Percentiles rank a stretch among this genome's conserved stretches.
Evolutionary conservation across 225 moss, liverwort and hornwort genomes (phyloP).

Genomic region (Bryoerythrophyllum caledonicum): DNA sequence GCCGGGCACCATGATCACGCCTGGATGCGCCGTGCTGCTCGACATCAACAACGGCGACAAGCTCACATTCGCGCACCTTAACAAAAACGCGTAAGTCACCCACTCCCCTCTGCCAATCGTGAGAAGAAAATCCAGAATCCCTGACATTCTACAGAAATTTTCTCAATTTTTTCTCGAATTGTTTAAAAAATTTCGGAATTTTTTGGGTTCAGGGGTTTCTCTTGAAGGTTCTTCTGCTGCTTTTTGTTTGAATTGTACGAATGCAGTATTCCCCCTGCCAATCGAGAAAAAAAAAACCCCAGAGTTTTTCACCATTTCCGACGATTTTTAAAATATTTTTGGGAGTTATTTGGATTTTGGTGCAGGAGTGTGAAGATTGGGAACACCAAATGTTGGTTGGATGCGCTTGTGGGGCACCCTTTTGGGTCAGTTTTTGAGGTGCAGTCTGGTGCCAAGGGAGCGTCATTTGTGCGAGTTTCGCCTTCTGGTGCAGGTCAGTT

Average conservation of each 20-base stretch:
- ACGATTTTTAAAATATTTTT: neutral
- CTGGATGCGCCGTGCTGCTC: conserved; percentile 63
- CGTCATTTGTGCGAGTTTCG: conserved; percentile 60
- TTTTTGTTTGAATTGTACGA: neutral
- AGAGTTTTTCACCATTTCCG: neutral
- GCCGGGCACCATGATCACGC: conserved; percentile 29
- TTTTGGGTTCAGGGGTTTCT: too few species aligned
- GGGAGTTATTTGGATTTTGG: neutral
- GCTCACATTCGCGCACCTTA: conserved; percentile 64
- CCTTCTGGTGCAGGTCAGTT: conserved; percentile 54
- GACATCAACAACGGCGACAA: conserved; percentile 71
- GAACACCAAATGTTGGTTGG: conserved; percentile 71
- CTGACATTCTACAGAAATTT: too few species aligned
- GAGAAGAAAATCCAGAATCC: too few species aligned
- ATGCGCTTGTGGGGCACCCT: conserved; percentile 76
- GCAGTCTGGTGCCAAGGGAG: conserved; percentile 57
- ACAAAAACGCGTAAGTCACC: conserved; percentile 53
- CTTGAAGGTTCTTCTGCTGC: too few species aligned
- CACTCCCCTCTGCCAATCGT: neutral
- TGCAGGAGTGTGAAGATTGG: conserved; percentile 85
- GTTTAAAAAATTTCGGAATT: too few species aligned
- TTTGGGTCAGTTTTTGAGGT: conserved; percentile 92
- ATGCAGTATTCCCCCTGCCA: neutral
- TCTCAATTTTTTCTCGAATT: too few species aligned
- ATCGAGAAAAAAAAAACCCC: too few species aligned